Conservation (phyloP, 1,284 basidiomycete species). For the Porogramme epimiltina region DNA sequence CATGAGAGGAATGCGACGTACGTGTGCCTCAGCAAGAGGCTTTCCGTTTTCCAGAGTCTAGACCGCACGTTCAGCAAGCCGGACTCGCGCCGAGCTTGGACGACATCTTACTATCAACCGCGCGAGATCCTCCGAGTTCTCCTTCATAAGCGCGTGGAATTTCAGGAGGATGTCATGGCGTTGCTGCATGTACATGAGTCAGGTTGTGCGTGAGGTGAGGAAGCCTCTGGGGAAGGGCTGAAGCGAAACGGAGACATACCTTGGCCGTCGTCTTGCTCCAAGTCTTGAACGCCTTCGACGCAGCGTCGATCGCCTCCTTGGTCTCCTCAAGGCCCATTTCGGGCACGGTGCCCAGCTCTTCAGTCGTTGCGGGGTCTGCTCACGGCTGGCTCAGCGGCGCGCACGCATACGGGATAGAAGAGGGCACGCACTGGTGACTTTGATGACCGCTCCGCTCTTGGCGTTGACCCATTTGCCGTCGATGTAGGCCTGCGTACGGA, state of each 20-base stretch:
- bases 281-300: conserved; percentile 72
- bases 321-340: conserved; percentile 88
- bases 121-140: conserved; percentile 81
- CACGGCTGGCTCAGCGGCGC: not conserved
- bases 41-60: conserved; percentile 95
- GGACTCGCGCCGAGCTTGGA: not conserved
- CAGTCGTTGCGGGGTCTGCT: conserved; percentile 82
- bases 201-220: not conserved
- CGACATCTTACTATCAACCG: conserved; percentile 71
- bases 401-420: not conserved
- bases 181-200: conserved; percentile 40
- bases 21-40: conserved; percentile 80
- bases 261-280: conserved; percentile 86
- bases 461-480: conserved; percentile 84
- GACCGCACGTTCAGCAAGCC: not conserved
- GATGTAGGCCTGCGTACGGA: conserved; percentile 79
- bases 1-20: conserved; percentile 25
- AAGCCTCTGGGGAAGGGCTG: conserved; percentile 9
- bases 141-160: conserved; percentile 72
- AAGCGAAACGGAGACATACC: no score
- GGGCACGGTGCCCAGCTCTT: conserved; percentile 80
- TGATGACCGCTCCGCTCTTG: conserved; percentile 69
- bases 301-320: conserved; percentile 78
- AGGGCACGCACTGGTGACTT: conserved; percentile 68
- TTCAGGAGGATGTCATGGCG: conserved; percentile 82